These are phyloP conservation scores for Phialophora tarda DNA, from an alignment of 2,329 filamentous ascomycete species.

Conservation along the genomic window DNA sequence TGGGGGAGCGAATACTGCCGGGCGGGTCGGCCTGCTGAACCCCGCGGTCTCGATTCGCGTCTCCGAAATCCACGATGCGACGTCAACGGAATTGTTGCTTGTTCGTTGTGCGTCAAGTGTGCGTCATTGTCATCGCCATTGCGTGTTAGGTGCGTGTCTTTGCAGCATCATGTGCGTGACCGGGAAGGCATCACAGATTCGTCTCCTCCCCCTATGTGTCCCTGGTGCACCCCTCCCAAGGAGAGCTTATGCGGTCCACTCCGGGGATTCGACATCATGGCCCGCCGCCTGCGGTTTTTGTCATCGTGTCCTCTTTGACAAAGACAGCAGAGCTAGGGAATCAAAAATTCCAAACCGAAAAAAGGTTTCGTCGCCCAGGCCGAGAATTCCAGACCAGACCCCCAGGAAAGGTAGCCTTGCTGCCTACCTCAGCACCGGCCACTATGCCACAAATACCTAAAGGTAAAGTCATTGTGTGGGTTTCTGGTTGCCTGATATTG, in stretches of 20 bases:
- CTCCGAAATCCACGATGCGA: neutral
- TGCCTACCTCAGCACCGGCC: constrained; percentile 8
- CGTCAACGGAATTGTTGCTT: neutral
- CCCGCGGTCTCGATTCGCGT: neutral
- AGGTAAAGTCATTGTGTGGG: constrained; percentile 6
- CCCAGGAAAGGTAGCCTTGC: constrained; percentile 1
- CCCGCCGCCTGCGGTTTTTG: neutral
- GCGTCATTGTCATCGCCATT: constrained; percentile 15
- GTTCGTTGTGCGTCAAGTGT: neutral
- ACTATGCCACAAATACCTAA: constrained; percentile 12
- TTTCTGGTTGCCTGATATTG: constrained; percentile 23
- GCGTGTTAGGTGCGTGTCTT: neutral
- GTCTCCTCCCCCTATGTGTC: no score
- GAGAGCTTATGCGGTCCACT: constrained; percentile 4
- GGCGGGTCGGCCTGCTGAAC: neutral
- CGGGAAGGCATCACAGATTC: neutral
- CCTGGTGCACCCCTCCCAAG: neutral
- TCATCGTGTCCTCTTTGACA: neutral
- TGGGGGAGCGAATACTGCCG: neutral
- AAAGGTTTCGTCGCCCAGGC: neutral
- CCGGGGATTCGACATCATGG: constrained; percentile 4
- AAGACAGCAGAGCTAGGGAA: constrained; percentile 6
- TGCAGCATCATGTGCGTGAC: neutral
- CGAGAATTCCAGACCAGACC: neutral
- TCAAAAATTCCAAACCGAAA: constrained; percentile 15